Percentiles rank a stretch among this genome's conserved stretches.
These are phyloP conservation scores for Thielaviopsis musarum DNA, from an alignment of 2,329 filamentous ascomycete genomes.

Conservation along the genomic window DNA sequence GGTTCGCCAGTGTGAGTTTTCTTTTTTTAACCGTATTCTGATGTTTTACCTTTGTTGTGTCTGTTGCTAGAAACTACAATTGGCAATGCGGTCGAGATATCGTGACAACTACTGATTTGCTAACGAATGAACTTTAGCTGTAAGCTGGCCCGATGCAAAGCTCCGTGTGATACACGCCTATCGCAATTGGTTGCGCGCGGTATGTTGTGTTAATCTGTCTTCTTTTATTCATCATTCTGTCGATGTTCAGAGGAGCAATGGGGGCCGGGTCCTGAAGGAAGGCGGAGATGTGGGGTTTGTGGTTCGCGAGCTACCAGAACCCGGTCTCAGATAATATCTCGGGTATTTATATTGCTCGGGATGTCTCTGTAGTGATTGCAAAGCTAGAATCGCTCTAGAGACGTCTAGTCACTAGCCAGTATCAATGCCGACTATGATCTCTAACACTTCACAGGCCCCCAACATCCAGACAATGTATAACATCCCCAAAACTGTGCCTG, in stretches of 20 bases:
- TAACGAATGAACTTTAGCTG: slow-evolving; percentile 39
- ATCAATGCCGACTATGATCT: not conserved
- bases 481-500: slow-evolving; percentile 71
- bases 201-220: slow-evolving; percentile 34
- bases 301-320: not conserved
- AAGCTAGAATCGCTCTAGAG: not conserved
- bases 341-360: too few species aligned
- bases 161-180: slow-evolving; percentile 76
- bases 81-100: not conserved
- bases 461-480: slow-evolving; percentile 98
- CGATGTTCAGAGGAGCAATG: not conserved
- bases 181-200: slow-evolving; percentile 88
- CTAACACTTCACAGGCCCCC: slow-evolving; percentile 47
- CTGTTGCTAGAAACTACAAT: not conserved
- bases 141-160: slow-evolving; percentile 80
- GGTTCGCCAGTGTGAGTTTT: slow-evolving; percentile 56
- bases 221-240: not conserved
- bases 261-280: not conserved
- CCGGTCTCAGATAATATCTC: too few species aligned
- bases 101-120: slow-evolving; percentile 14
- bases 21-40: not conserved
- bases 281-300: not conserved
- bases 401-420: not conserved
- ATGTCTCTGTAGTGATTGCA: not conserved
- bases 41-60: not conserved